These are phyloP conservation scores for Russula vinacea DNA, from an alignment of 768 basidiomycete genomes.

Conservation along the genomic window DNA sequence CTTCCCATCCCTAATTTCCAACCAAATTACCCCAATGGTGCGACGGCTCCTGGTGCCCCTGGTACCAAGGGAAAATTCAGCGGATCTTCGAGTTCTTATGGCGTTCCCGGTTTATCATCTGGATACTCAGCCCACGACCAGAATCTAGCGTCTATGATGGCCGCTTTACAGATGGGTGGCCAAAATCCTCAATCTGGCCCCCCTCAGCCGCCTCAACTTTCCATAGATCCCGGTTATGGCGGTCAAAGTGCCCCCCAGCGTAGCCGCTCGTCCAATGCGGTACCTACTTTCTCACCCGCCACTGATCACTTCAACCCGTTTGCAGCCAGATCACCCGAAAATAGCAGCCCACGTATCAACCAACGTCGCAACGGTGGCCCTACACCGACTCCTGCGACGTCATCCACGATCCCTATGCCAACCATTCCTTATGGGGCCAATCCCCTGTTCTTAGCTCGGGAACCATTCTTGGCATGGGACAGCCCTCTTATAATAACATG, in stretches of 20 bases:
- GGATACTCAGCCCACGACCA: conserved; percentile 82
- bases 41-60: conserved; percentile 47
- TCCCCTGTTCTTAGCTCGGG: conserved; percentile 59
- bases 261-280: conserved; percentile 39
- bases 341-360: conserved; percentile 48
- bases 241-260: conserved; percentile 33
- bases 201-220: conserved; percentile 66
- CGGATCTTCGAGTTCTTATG: conserved; percentile 52
- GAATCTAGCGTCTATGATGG: conserved; percentile 89
- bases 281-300: conserved; percentile 49
- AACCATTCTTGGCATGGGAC: conserved; percentile 60
- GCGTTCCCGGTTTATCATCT: conserved; percentile 71
- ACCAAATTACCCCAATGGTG: conserved; percentile 65
- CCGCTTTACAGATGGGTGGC: conserved; percentile 85
- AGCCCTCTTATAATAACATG: conserved; percentile 61
- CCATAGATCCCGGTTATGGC: conserved; percentile 64
- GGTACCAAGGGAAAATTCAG: conserved; percentile 57
- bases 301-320: conserved; percentile 60
- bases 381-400: conserved; percentile 34
- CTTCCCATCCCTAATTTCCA: conserved; percentile 86
- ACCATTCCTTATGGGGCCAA: conserved; percentile 55
- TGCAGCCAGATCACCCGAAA: conserved; percentile 49
- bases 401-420: conserved; percentile 32
- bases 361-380: conserved; percentile 47
- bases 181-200: conserved; percentile 81